phyloP scores from a whole-genome alignment of 2,329 filamentous ascomycete species.

The Xylogone sp. region DNA sequence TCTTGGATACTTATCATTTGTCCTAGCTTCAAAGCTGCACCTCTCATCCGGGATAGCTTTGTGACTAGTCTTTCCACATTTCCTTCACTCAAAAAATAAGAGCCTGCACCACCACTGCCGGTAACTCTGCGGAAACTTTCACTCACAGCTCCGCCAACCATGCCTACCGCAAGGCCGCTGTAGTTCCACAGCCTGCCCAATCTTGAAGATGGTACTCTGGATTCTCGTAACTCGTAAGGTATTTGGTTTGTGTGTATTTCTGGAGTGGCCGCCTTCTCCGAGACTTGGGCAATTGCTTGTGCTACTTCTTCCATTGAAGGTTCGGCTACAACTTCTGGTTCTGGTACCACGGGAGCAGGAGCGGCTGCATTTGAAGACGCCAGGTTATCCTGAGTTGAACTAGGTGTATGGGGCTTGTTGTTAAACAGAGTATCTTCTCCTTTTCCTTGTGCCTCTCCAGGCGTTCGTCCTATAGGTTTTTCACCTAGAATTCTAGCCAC shows the following conservation, averaged over 20 bases:
- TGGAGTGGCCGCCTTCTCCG: slow-evolving; percentile 29
- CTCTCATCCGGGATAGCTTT: slow-evolving; percentile 93
- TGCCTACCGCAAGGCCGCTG: slow-evolving; percentile 84
- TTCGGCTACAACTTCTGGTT: background rate
- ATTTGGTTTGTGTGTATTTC: slow-evolving; percentile 23
- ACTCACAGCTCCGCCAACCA: slow-evolving; percentile 87
- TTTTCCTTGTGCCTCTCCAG: slow-evolving; percentile 25
- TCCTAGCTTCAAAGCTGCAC: slow-evolving; percentile 92
- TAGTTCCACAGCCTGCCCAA: slow-evolving; percentile 93
- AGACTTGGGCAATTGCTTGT: slow-evolving; percentile 36
- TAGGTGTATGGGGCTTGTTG: background rate
- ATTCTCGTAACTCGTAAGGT: slow-evolving; percentile 75
- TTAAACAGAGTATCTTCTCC: background rate
- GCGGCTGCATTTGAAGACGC: background rate
- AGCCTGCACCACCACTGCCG: slow-evolving; percentile 65
- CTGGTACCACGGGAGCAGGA: background rate
- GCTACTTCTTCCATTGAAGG: slow-evolving; percentile 37
- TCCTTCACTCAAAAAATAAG: slow-evolving; percentile 78
- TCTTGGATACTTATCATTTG: slow-evolving; percentile 99
- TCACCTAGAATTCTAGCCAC: slow-evolving; percentile 52
- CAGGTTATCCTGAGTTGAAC: background rate
- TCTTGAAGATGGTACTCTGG: slow-evolving; percentile 82
- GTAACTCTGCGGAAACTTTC: slow-evolving; percentile 80
- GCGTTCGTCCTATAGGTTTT: slow-evolving; percentile 27
- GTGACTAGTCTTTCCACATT: slow-evolving; percentile 93